A percentile compares a stretch with the other conserved stretches of the same genome.
Conservation (phyloP, 352 stramenopile species). For the Phytophthora pisi region DNA sequence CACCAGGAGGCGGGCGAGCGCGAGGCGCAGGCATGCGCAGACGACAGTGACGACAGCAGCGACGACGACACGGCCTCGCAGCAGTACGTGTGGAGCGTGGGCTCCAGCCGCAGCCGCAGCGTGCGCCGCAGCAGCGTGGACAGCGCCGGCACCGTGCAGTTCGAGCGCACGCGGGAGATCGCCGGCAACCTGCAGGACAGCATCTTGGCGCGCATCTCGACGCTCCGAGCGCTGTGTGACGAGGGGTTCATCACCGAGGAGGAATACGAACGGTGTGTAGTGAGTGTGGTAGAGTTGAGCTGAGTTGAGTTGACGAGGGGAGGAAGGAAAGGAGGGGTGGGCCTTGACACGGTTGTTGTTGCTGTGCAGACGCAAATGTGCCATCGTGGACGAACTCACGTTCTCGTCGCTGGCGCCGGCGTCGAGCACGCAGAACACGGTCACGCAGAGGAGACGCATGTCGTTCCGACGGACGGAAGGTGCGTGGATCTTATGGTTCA, state of each 20-base stretch:
- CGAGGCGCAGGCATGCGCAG: conserved; percentile 7
- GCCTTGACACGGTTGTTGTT: conserved; percentile 15
- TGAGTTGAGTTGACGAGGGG: neutral
- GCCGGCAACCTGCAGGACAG: conserved; percentile 49
- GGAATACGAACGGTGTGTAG: conserved; percentile 72
- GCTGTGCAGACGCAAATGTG: conserved; percentile 59
- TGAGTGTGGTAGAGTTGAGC: neutral
- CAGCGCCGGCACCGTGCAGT: conserved; percentile 22
- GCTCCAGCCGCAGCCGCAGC: conserved; percentile 17
- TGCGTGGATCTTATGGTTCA: conserved; percentile 1
- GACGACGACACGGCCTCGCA: conserved; percentile 18
- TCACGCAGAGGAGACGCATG: conserved; percentile 41
- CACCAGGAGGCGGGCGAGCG: conserved; percentile 38
- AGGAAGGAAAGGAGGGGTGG: neutral
- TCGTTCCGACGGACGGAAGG: conserved; percentile 42
- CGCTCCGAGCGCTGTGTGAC: conserved; percentile 73
- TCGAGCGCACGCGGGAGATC: conserved; percentile 51
- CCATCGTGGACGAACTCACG: conserved; percentile 80
- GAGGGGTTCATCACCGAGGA: conserved; percentile 81
- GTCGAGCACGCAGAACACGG: conserved; percentile 37
- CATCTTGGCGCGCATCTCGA: conserved; percentile 73
- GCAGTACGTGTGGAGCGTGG: conserved; percentile 31
- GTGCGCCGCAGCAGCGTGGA: conserved; percentile 12
- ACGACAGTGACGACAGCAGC: conserved; percentile 11
- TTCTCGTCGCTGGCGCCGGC: conserved; percentile 40